Base-by-base conservation (phyloP, 73 alveolate genomes). In the Paramecium primaurelia region DNA sequence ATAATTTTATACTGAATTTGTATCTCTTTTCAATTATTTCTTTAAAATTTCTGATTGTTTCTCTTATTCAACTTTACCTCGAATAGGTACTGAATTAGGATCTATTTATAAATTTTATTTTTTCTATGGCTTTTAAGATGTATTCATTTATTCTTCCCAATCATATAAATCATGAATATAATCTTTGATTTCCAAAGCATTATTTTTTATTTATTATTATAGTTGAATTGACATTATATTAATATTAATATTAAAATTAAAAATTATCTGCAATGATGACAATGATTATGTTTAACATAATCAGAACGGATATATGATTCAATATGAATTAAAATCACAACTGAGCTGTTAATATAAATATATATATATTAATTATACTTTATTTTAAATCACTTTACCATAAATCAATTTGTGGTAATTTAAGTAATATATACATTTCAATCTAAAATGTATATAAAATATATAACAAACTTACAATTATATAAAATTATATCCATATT, bases 91-190 rank as follows among this genome's bases (percentile, higher is more conserved):
- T 26, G 18, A 49, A 16, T 49, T 49, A 12, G 18, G 22, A 49
- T 86, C 87, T 3, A 20, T 34, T 34, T 32, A 3, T 8, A 14
- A 14, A 37, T 59, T 58, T 32, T 36, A 34, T 86, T 86, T 28
- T n/a, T 58, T 49, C 40, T 86, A 59, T 86, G 71, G 80, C 25
- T n/a, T 42, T 60, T 36, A 16, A 30, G 64, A 25, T 58, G 58
- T 44, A 14, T 59, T 64, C 8, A 64, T 9, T 28, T 11, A 2
- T 30, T 87, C 59, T 38, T 87, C 93, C 93, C 93, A 87, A 68
- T 87, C 88, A 60, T 87, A 87, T 18, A 87, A 77, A 42, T 87
- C 93, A 9, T 87, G 77, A n/a, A 87, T 59, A 37, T 87, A 87
- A 18, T 86, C 84, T 64, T 36, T 86, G 8, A 86, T 86, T 59